A percentile compares a stretch with the other conserved stretches of the same genome.
phyloP scores from a whole-genome alignment of 2,329 filamentous ascomycete genomes.

The Eutypella sp. region DNA sequence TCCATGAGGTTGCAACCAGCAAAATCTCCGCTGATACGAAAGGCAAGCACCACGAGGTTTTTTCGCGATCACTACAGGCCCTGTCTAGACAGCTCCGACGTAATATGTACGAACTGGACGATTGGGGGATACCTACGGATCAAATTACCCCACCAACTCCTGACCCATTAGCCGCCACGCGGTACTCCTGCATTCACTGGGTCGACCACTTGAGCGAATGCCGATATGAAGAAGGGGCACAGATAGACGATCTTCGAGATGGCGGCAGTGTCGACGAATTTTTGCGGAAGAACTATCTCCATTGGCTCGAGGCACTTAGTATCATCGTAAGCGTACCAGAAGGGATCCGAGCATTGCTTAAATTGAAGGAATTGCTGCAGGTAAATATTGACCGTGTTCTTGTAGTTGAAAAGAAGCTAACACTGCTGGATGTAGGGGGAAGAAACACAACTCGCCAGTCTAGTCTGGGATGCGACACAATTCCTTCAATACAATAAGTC shows the following conservation, averaged over 20 bases:
- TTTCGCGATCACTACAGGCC: conserved; percentile 24
- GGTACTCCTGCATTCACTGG: conserved; percentile 33
- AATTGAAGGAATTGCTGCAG: not conserved
- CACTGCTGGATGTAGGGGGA: not conserved
- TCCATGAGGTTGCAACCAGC: conserved; percentile 17
- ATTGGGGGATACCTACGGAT: conserved; percentile 18
- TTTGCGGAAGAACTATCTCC: conserved; percentile 29
- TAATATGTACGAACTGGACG: conserved; percentile 30
- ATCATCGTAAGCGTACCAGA: conserved; percentile 21
- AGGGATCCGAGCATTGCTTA: not conserved
- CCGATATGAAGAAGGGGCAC: not conserved
- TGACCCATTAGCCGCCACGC: conserved; percentile 21
- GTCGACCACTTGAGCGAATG: conserved; percentile 24
- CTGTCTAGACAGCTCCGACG: conserved; percentile 25
- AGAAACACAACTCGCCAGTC: not conserved
- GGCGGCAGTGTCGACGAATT: conserved; percentile 26
- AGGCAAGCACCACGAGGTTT: not conserved
- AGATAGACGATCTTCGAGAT: conserved; percentile 16
- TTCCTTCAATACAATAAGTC: conserved; percentile 22
- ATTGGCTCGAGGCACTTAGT: conserved; percentile 41
- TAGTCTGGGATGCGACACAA: conserved; percentile 25
- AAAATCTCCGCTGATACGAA: not conserved
- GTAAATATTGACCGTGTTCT: not conserved
- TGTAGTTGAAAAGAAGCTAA: not conserved
- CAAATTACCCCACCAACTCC: conserved; percentile 13